Evolutionary conservation across 73 alveolate species (phyloP).

Genomic region (Tetrahymena elliotti): DNA sequence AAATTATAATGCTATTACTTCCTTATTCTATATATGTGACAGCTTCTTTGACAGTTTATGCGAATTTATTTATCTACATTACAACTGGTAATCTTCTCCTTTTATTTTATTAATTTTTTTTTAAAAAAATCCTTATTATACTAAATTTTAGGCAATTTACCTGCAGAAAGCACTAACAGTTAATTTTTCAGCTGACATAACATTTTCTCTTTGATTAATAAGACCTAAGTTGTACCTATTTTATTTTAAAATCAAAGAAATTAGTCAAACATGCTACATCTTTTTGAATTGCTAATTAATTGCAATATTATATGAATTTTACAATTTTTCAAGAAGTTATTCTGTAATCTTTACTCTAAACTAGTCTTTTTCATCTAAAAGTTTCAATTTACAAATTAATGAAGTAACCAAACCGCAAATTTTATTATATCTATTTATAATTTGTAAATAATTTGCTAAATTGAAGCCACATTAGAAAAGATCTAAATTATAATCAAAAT

Average conservation of each 20-base stretch:
- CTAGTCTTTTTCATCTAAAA: conserved; percentile 77
- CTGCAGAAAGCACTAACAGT: conserved; percentile 88
- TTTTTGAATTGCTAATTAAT: too few relatives aligned
- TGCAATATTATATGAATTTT: background rate
- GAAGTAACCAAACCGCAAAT: conserved; percentile 87
- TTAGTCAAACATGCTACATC: background rate
- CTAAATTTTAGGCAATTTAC: background rate
- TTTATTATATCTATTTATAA: conserved; percentile 63
- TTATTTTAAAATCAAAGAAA: background rate
- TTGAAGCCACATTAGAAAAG: background rate
- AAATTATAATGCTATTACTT: background rate
- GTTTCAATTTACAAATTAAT: conserved; percentile 79
- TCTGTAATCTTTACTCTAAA: conserved; percentile 93
- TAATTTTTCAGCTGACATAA: conserved; percentile 79
- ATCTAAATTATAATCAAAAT: background rate
- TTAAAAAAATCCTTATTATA: background rate
- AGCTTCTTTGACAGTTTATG: conserved; percentile 85
- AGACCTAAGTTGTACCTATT: conserved; percentile 70
- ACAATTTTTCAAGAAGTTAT: conserved; percentile 86
- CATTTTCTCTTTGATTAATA: conserved; percentile 57
- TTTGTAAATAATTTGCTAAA: background rate
- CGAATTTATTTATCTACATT: conserved; percentile 80
- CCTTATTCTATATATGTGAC: conserved; percentile 66
- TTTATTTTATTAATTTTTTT: background rate
- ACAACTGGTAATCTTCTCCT: conserved; percentile 97